These are phyloP conservation scores for Encephalitozoon intestinalis DNA, from an alignment of 371 early-diverging fungal genomes.

Conservation along the genomic window DNA sequence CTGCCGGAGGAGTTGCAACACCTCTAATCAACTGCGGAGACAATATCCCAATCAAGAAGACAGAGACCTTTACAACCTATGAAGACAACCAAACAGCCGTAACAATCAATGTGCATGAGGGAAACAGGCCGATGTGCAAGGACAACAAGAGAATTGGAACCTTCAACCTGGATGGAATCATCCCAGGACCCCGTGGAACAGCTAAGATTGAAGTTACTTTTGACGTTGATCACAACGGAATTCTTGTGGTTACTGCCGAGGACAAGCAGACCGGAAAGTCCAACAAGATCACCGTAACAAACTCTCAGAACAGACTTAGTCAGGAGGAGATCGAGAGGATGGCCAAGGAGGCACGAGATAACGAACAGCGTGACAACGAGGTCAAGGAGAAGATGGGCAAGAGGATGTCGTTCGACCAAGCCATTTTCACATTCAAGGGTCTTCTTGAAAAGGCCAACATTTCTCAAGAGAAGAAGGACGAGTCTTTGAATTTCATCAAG, in stretches of 20 bases:
- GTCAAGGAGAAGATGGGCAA: neutral
- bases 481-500: neutral
- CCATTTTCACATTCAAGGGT: neutral
- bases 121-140: slow-evolving; percentile 20
- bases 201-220: slow-evolving; percentile 47
- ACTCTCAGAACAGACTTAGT: slow-evolving; percentile 63
- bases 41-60: slow-evolving; percentile 47
- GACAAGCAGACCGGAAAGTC: slow-evolving; percentile 28
- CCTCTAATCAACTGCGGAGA: slow-evolving; percentile 41
- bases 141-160: slow-evolving; percentile 40
- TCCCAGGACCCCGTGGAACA: slow-evolving; percentile 38
- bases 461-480: slow-evolving; percentile 26
- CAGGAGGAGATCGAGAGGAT: slow-evolving; percentile 63
- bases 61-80: slow-evolving; percentile 56
- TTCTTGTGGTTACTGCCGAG: slow-evolving; percentile 41
- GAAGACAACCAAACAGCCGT: slow-evolving; percentile 55
- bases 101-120: slow-evolving; percentile 49
- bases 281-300: neutral
- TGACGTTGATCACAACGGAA: slow-evolving; percentile 23
- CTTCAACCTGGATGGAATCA: slow-evolving; percentile 29
- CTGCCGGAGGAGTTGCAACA: slow-evolving; percentile 46
- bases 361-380: slow-evolving; percentile 44
- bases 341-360: slow-evolving; percentile 63
- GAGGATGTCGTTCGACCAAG: slow-evolving; percentile 21
- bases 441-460: slow-evolving; percentile 16